These are phyloP conservation scores for Plicaturopsis crispa DNA, from an alignment of 768 basidiomycete species.

Conservation along the genomic window DNA sequence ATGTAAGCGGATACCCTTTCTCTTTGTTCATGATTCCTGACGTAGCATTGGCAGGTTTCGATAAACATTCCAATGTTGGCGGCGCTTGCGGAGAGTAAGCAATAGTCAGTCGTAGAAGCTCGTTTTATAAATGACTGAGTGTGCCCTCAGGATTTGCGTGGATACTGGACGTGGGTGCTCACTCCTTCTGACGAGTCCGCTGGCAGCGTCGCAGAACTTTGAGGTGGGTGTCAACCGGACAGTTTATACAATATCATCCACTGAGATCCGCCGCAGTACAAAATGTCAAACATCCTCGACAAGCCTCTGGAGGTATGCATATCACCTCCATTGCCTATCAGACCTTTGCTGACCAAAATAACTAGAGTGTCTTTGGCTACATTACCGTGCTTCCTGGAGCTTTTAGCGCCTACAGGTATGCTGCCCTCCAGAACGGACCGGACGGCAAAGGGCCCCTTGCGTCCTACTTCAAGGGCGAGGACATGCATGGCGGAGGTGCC, in stretches of 20 bases:
- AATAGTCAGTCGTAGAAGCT: not conserved
- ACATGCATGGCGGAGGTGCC: conserved; percentile 61
- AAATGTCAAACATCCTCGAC: conserved; percentile 94
- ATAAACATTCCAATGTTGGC: conserved; percentile 78
- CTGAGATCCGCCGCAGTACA: conserved; percentile 46
- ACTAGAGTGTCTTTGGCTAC: conserved; percentile 74
- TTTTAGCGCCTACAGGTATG: conserved; percentile 89
- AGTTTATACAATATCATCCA: not conserved
- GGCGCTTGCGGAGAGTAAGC: conserved; percentile 92
- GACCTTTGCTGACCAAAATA: not conserved
- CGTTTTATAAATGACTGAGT: not conserved
- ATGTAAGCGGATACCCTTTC: conserved; percentile 30
- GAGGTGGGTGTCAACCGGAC: conserved; percentile 37
- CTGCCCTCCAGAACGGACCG: conserved; percentile 77
- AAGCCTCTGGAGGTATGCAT: conserved; percentile 80
- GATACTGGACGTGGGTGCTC: conserved; percentile 71
- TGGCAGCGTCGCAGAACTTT: conserved; percentile 94
- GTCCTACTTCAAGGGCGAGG: conserved; percentile 90
- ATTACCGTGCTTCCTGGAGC: conserved; percentile 88
- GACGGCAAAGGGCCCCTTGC: conserved; percentile 87
- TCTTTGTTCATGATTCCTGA: not conserved
- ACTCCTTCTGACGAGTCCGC: conserved; percentile 63
- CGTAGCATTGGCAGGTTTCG: conserved; percentile 41
- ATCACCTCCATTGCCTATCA: conserved; percentile 1
- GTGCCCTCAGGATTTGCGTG: conserved; percentile 58